Evolutionary conservation across 257 asterid species (phyloP), one percentile per base, ranked within the genome.

Genomic region (Solanum okadae): DNA sequence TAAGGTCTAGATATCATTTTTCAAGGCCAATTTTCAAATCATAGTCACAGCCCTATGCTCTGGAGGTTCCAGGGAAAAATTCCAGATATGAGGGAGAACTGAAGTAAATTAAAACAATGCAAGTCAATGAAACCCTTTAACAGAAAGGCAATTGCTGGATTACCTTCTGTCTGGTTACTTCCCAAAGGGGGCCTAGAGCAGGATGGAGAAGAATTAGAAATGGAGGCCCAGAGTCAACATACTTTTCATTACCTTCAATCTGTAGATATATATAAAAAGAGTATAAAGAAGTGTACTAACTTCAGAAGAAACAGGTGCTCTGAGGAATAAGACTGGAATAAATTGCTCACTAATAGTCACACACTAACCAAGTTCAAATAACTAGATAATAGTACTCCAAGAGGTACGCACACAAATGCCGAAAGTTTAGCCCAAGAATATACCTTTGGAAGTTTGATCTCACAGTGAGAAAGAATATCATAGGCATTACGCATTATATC

Each of bases 131-230:
- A 42, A 86, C 34, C 29, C 38, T 35, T 27, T 6, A 67, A 65
- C 40, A 29, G 70, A 35, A 86, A 25, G 38, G 68, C 33, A 37
- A 52, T 77, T 78, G 25, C 68, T 61, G 83, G 65, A 90, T 89
- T 87, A 94, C 99, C 93, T 97, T 97, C 92, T 97, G 99, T 87
- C 97, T 92, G 85, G 91, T 96, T 93, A 97, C 93, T 92, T 95
- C 98, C 99, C 99, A 97, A 88, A 97, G 94, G 68, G 99, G 99
- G 72, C 99, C 99, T 79, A 97, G 93, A 91, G 99, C 98, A 88
- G 99, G 99, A 91, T 97, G 99, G 88, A 97, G 98, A 90, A 96
- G 94, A 89, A 97, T 91, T 90, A 97, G 93, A 95, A 93, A 96
- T 40, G 99, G 99, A 8, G 99, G 99, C 90, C 95, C 99, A 85